Base-by-base conservation (phyloP, 202 grass and related monocot species). In the Zizania palustris region DNA sequence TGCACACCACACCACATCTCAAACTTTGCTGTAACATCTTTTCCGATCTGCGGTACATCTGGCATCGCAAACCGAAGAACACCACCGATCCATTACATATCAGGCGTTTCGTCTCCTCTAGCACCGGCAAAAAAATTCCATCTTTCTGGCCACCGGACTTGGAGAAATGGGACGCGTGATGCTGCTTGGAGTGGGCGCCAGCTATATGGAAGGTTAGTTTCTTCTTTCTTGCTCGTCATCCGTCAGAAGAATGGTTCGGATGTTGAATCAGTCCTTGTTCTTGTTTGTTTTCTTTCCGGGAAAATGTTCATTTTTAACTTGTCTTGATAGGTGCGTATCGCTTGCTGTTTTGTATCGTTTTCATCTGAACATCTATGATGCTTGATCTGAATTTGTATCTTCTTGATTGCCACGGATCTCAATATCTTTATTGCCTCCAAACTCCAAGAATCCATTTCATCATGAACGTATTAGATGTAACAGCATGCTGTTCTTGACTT, bases 151-250 rank as follows among this genome's bases (percentile, higher is more conserved):
- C 60, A 74, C 44, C 44, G 18, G 50, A 72, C 72, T 62, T 53
- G 58, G 36, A 78, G 64, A 60, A 63, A 71, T 75, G 75, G 63
- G 69, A 37, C 48, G 63, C 64, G 51, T 45, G 76, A 63, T 69
- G 75, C 76, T 89, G 50, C 82, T 77, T 89, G 82, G 77, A 82
- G 65, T 62, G 42, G 75, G 80, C 11, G 59, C 56, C 67, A 78
- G 42, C 67, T 69, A 82, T 80, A 15, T 71, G n/a, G 34, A 69
- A 86, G 90, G 90, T 86, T 56, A 82, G 86, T 73, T 74, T 70
- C 57, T 84, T 44, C 83, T 73, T 74, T 70, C 57, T 84, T 44
- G 48, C 9, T 72, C 75, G 45, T 37, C 57, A 60, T 45, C 57
- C 58, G 61, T 53, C 73, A 45, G 48, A 65, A 40, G 34, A 83